Evolutionary conservation across 768 basidiomycete species (phyloP).

Genomic region (Mycena sanguinolenta): DNA sequence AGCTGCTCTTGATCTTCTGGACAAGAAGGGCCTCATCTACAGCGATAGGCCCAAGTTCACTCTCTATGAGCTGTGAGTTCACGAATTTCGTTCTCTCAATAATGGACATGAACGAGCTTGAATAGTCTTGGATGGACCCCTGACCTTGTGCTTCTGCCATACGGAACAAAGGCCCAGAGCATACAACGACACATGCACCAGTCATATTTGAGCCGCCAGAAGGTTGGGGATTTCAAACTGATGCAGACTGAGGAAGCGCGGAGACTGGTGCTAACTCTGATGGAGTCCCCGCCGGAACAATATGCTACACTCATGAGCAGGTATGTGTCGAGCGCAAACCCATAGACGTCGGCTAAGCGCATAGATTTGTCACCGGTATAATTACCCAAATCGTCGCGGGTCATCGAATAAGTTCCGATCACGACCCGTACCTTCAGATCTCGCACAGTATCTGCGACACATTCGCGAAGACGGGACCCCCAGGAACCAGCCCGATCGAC

Average conservation of each 20-base stretch:
- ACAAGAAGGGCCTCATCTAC: constrained; percentile 26
- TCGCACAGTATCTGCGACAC: constrained; percentile 31
- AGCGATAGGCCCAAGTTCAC: constrained; percentile 32
- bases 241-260: no score
- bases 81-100: no score
- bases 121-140: no score
- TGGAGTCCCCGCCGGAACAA: constrained; percentile 36
- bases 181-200: no score
- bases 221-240: no score
- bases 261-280: constrained; percentile 48
- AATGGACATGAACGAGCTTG: no score
- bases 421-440: constrained; percentile 43
- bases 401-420: constrained; percentile 38
- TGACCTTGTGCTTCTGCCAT: no score
- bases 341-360: background rate
- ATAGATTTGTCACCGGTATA: constrained; percentile 44
- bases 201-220: no score
- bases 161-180: no score
- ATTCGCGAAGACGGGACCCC: constrained; percentile 29
- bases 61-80: no score
- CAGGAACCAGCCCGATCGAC: constrained; percentile 39
- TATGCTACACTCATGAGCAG: constrained; percentile 11
- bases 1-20: constrained; percentile 21
- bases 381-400: constrained; percentile 42
- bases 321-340: background rate